Conservation (phyloP, 305 asterid genomes). For the Fraxinus latifolia region DNA sequence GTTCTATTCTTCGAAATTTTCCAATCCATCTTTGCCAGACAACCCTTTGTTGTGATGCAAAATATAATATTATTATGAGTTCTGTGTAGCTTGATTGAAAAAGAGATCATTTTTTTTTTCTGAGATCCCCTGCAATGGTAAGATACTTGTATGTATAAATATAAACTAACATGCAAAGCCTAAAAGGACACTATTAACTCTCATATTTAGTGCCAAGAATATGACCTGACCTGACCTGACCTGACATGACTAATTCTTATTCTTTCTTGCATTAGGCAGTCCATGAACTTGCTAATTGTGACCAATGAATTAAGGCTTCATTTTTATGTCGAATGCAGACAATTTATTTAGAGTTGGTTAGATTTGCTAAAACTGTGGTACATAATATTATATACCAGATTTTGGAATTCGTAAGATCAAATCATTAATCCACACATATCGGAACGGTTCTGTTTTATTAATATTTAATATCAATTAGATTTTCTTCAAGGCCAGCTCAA, state of each 20-base stretch:
- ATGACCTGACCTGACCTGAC: not conserved
- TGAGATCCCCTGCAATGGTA: not conserved
- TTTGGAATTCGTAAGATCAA: not conserved
- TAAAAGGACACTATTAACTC: not conserved
- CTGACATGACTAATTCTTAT: not conserved
- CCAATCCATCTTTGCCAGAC: not conserved
- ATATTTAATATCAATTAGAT: not conserved
- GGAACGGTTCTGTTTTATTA: not conserved
- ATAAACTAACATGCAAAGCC: not conserved
- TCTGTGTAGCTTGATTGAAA: not conserved
- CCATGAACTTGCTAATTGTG: not conserved
- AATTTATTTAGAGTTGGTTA: not conserved
- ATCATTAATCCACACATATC: not conserved
- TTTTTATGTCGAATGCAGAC: not conserved
- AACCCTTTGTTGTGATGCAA: not conserved
- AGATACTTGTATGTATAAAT: not conserved
- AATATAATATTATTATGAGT: not conserved
- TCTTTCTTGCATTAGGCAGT: not conserved
- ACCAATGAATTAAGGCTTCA: not conserved
- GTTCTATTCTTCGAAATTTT: not conserved
- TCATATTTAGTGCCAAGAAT: not conserved
- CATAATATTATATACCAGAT: not conserved
- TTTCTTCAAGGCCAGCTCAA: not conserved
- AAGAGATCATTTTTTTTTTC: not conserved
- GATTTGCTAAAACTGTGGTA: not conserved